phyloP scores from a whole-genome alignment of 108 stramenopile genomes.

The Parietichytrium sp. region DNA sequence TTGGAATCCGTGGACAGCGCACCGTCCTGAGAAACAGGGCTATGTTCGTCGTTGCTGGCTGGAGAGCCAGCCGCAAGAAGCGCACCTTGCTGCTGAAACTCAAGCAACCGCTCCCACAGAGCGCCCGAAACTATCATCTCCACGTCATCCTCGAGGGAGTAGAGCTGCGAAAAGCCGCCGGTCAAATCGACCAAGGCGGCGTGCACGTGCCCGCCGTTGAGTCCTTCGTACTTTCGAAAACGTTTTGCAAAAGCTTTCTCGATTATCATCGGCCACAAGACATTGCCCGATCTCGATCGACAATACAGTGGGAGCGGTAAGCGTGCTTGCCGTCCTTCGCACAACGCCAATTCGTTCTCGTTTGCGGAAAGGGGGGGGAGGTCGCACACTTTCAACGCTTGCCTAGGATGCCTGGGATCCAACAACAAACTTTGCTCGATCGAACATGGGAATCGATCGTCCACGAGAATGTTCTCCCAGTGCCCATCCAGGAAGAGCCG shows the following conservation, averaged over 20 bases:
- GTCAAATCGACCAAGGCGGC: conserved; percentile 38
- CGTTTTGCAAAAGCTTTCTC: conserved; percentile 44
- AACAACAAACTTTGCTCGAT: conserved; percentile 17
- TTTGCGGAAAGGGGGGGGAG: not conserved
- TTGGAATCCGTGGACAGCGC: not conserved
- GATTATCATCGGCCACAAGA: conserved; percentile 39
- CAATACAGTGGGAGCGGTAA: conserved; percentile 18
- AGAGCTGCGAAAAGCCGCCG: conserved; percentile 1
- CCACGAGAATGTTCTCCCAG: conserved; percentile 2
- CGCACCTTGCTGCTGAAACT: not conserved
- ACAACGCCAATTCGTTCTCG: not conserved
- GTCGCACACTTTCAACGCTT: not conserved
- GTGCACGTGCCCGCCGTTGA: conserved; percentile 41
- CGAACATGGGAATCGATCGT: conserved; percentile 38
- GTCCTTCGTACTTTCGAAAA: not conserved
- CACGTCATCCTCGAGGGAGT: not conserved
- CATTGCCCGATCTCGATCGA: not conserved
- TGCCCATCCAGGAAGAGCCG: conserved; percentile 27
- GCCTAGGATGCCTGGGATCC: not conserved
- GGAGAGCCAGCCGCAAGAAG: conserved; percentile 37
- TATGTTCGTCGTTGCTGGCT: not conserved
- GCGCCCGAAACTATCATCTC: conserved; percentile 13
- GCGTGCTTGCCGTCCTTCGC: not conserved
- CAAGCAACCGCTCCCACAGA: conserved; percentile 14
- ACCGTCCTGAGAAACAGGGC: not conserved